phyloP scores from a whole-genome alignment of 73 alveolate species.

The Blepharisma stoltei region DNA sequence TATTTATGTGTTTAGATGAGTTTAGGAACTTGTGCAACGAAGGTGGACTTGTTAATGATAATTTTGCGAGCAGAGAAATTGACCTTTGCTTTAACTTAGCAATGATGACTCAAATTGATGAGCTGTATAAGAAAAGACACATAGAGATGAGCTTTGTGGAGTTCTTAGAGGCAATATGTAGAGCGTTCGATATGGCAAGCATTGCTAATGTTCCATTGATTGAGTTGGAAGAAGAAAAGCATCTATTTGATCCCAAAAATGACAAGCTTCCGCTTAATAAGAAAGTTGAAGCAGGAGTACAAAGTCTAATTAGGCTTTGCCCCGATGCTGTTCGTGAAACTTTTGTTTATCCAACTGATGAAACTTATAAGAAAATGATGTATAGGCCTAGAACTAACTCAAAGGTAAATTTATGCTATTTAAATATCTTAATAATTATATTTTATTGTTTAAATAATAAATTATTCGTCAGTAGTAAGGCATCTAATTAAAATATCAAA shows the following conservation, averaged over 20 bases:
- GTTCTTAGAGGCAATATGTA: slow-evolving; percentile 58
- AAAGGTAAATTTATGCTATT: no score
- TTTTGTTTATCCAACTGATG: slow-evolving; percentile 16
- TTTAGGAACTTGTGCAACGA: slow-evolving; percentile 46
- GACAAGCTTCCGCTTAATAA: no score
- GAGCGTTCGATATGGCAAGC: not conserved
- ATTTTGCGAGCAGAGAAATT: slow-evolving; percentile 66
- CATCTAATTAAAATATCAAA: no score
- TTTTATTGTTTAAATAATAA: no score
- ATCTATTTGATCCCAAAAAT: no score
- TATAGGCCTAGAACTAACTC: slow-evolving; percentile 1
- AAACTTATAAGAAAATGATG: slow-evolving; percentile 17
- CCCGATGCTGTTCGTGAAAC: not conserved
- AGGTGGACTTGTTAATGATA: slow-evolving; percentile 68
- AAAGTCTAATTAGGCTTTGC: not conserved
- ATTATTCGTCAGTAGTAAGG: no score
- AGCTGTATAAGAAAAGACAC: slow-evolving; percentile 63
- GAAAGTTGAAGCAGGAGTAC: slow-evolving; percentile 7
- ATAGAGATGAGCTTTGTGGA: slow-evolving; percentile 67
- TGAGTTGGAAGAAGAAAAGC: not conserved
- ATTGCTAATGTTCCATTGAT: no score
- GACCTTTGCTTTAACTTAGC: slow-evolving; percentile 64
- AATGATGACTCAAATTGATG: slow-evolving; percentile 80
- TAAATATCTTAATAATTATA: no score
- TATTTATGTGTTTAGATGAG: slow-evolving; percentile 53